Base-by-base conservation (phyloP, 169 alveolate species). In the Plasmodium ovale region DNA sequence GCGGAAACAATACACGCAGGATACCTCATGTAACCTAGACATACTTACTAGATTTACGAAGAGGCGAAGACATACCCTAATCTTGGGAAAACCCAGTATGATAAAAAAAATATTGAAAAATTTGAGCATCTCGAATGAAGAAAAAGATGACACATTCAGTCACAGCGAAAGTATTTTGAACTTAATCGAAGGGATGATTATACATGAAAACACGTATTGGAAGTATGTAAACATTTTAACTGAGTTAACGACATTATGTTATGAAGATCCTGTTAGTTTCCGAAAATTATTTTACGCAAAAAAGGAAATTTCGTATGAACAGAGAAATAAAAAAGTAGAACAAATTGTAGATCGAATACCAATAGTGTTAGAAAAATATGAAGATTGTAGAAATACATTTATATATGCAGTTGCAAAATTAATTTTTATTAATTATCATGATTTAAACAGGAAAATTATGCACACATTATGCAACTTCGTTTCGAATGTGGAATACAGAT, bases 221-320 rank as follows among this genome's bases (percentile, higher is more conserved):
- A 84, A 84, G 25, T 84, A 84, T 54, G 91, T 62, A 23, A 84
- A 84, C 49, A 33, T 84, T 68, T 39, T 84, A 68, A 69, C 65
- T 31, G 91, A 84, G 37, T 84, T 84, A 67, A 67, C 91, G 44
- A 84, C 91, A 51, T 54, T 84, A 56, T 84, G 91, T 54, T 84
- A 53, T 62, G 91, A 84, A 21, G 74, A 84, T 68, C 91, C 91
- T 25, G 3, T 84, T 1, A 42, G 68, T 21, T 84, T 84, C 37
- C 21, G 87, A 59, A 84, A 69, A 42, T 67, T 69, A 10, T 67
- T 84, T 37, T 84, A 68, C 37, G 56, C 44, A 54, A 84, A 84
- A 68, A 84, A 19, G 3, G 73, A 84, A 56, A 44, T 68, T 23
- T 21, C 27, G 25, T 31, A 67, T 21, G 64, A 47, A 19, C 14